Conservation (phyloP, 2,329 filamentous ascomycete species). For the Emydomyces testavorans region DNA sequence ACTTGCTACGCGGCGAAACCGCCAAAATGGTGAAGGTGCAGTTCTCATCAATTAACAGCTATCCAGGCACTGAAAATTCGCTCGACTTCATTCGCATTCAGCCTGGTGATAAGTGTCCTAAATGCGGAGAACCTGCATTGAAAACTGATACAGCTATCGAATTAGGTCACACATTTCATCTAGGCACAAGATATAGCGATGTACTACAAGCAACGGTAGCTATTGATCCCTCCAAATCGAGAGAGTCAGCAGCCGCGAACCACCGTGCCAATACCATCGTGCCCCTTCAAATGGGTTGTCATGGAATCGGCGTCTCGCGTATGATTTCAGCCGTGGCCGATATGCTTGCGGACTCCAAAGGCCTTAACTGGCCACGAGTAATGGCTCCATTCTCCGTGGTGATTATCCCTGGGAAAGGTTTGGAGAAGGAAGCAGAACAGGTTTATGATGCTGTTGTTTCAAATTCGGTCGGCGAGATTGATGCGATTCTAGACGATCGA, state of each 20-base stretch:
- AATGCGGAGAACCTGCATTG: conserved; percentile 54
- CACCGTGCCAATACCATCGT: conserved; percentile 23
- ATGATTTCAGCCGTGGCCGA: conserved; percentile 80
- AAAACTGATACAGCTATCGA: conserved; percentile 65
- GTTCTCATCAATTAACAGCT: conserved; percentile 28
- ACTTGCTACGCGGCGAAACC: conserved; percentile 20
- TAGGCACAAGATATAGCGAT: conserved; percentile 76
- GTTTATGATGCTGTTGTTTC: conserved; percentile 53
- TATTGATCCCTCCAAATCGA: conserved; percentile 26
- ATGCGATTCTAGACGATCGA: conserved; percentile 65
- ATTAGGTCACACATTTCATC: conserved; percentile 87
- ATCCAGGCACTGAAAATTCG: conserved; percentile 32
- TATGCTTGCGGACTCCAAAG: conserved; percentile 56
- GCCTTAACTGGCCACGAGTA: conserved; percentile 74
- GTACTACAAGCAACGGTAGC: conserved; percentile 57
- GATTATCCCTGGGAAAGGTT: conserved; percentile 45
- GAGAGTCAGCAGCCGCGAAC: neutral
- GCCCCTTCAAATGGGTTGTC: conserved; percentile 84
- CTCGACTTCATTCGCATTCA: conserved; percentile 55
- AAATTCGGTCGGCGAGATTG: conserved; percentile 33
- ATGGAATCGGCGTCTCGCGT: conserved; percentile 86
- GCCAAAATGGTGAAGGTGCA: conserved; percentile 21
- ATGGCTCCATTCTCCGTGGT: conserved; percentile 77
- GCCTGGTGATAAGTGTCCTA: conserved; percentile 60
- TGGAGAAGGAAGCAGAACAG: conserved; percentile 40